Conservation (phyloP, 768 basidiomycete genomes). For the Suillus hirtellus region DNA sequence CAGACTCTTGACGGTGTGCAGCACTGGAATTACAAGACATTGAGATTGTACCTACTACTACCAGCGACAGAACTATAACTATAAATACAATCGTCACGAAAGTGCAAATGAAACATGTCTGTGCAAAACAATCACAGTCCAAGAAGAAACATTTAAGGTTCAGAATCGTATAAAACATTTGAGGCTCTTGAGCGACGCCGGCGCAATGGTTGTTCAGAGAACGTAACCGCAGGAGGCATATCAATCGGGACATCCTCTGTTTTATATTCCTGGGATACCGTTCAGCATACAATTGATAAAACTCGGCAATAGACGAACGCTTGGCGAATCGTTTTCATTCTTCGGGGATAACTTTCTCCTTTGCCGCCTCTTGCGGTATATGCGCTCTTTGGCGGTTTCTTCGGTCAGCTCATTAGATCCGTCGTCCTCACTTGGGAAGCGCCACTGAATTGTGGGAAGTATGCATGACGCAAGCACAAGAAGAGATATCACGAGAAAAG, state of each 20-base stretch:
- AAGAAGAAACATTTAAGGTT: constrained; percentile 22
- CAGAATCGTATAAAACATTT: constrained; percentile 31
- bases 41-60: not conserved
- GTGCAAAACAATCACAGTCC: not conserved
- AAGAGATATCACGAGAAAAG: constrained; percentile 50
- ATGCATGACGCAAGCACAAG: constrained; percentile 50
- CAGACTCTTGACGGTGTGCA: not conserved
- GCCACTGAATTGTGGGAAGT: constrained; percentile 45
- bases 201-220: constrained; percentile 38
- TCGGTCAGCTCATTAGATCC: constrained; percentile 3
- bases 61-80: constrained; percentile 22
- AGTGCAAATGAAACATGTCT: not conserved
- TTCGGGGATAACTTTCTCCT: constrained; percentile 23
- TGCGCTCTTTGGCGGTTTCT: constrained; percentile 22
- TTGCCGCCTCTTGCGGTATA: constrained; percentile 6
- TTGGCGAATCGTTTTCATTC: constrained; percentile 22
- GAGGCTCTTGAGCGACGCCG: constrained; percentile 46
- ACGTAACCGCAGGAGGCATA: constrained; percentile 31
- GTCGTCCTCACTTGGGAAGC: constrained; percentile 20
- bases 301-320: constrained; percentile 21
- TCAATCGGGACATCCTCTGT: constrained; percentile 29
- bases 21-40: constrained; percentile 2
- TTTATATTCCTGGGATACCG: constrained; percentile 24
- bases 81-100: constrained; percentile 19
- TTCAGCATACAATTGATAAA: constrained; percentile 10